Percentiles rank a stretch among this genome's conserved stretches.
Evolutionary conservation across 2,329 filamentous ascomycete species (phyloP).

Genomic region (Phaeosphaeria sp.): DNA sequence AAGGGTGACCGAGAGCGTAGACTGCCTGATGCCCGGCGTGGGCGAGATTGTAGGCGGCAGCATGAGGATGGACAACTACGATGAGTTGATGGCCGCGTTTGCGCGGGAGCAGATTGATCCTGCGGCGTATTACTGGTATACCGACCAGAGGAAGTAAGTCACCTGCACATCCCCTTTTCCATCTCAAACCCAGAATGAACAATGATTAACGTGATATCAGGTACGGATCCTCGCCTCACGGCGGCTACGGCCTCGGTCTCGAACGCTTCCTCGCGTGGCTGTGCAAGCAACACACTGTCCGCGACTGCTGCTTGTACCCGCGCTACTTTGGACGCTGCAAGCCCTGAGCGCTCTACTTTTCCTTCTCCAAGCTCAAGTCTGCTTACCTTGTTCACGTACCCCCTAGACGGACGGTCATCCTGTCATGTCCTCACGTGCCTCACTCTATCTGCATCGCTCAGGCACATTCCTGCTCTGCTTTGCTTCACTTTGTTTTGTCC

Average conservation of each 20-base stretch:
- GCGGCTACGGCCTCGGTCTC: constrained; percentile 89
- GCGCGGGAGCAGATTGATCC: constrained; percentile 85
- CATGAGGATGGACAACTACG: constrained; percentile 94
- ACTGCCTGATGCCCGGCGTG: constrained; percentile 87
- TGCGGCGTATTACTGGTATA: constrained; percentile 96
- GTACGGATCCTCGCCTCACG: constrained; percentile 91
- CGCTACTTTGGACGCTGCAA: constrained; percentile 83
- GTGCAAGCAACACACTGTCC: constrained; percentile 70
- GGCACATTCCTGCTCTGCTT: background rate
- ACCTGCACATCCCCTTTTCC: background rate
- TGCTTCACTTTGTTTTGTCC: background rate
- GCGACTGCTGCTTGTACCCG: constrained; percentile 77
- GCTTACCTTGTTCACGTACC: too few species aligned
- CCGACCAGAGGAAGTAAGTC: constrained; percentile 90
- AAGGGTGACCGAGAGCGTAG: constrained; percentile 91
- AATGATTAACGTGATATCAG: constrained; percentile 52
- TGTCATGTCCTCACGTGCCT: background rate
- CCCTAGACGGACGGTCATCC: background rate
- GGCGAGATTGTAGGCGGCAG: constrained; percentile 96
- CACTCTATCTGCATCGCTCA: background rate
- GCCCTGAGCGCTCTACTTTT: constrained; percentile 58
- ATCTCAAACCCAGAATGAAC: background rate
- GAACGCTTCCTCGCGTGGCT: constrained; percentile 79
- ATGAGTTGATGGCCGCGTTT: constrained; percentile 85
- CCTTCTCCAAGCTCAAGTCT: too few species aligned